Evolutionary conservation across 2,329 filamentous ascomycete species (phyloP), one percentile per base, ranked within the genome.

Genomic region (Diplodia corticola): DNA sequence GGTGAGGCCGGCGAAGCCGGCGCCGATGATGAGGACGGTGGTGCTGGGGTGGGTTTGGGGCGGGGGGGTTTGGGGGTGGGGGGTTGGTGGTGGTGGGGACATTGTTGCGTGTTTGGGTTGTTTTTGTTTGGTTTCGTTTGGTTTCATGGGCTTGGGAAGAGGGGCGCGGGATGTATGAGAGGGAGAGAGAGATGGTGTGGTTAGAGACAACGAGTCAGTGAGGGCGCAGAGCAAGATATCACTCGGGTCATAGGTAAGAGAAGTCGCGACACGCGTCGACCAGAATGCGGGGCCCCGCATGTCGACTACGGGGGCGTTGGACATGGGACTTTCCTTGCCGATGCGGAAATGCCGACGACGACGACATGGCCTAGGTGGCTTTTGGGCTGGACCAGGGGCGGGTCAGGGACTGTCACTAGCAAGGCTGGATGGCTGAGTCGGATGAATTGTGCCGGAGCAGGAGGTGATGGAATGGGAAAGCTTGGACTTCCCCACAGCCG

Each of bases 1-100:
- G 3, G 85, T 84, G n/a, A 89, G 77, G 12, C 86, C 86, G 26
- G 85, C 87, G 67, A 89, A 88, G 22, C 86, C 75, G 10, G 74
- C 74, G 51, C 82, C 72, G 76, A 79, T 84, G 64, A 87, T 78
- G 46, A 86, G 76, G 48, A 63, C 35, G 12, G 22, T 53, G 48
- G 40, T 63, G 46, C 30, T 28, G 7, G 63, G n/a, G 20, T 46
- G n/a, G 22, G 6, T 28, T 13, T 35, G 44, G 49, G 60, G 22
- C 33, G 53, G 53, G 2, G 28, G n/a, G 40, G 24, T 6, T 26
- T 26, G 48, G 9, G 5, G 12, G 48, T 22, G 48, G 3, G 22
- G 20, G 6, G 12, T 5, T 49, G 30, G 15, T 22, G 54, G 30
- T 26, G 17, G 26, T 50, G 22, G 22, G 6, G 48, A 3, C 22